Evolutionary conservation across 306 rosid genomes (phyloP), one percentile per base, ranked within the genome.

Genomic region (Prinsepia uniflora): DNA sequence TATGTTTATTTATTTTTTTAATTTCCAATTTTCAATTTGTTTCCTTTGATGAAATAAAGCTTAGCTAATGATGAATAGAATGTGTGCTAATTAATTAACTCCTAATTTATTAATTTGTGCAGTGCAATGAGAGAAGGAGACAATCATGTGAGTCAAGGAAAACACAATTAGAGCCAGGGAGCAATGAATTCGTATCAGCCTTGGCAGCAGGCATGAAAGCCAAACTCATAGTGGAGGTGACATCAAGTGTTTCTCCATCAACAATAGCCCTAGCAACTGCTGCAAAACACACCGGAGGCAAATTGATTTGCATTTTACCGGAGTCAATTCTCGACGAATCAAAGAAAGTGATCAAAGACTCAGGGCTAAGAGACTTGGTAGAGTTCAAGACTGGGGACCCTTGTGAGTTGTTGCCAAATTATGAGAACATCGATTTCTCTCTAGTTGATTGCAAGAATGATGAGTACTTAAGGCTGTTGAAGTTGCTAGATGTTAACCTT

Each of bases 161-260:
- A 75, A 63, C 83, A 67, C 84, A 69, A 30, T 30, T 30, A 72
- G 91, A 85, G 70, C 86, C 76, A 0, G 88, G 91, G 65, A 87
- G 87, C 80, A 82, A 80, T 72, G 91, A 87, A 69, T 86, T 85
- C 47, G 85, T 90, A 22, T 87, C 91, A 13, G 96, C 88, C 55
- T 65, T 87, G 68, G 93, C 96, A 47, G 96, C 93, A 30, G 91
- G 93, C 17, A 84, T 82, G 88, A 84, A 70, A 76, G 90, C 91
- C 46, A 84, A 90, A 63, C 88, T 85, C 14, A 84, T 90, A 45
- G 86, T 90, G 59, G 89, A 90, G 71, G 93, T 90, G 46, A 50
- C 92, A 42, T 77, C 88, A 6, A 61, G 49, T 20, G 78, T 82
- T 55, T 85, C 90, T 3, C 83, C 85, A 39, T 87, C 86, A 22